A percentile compares a stretch with the other conserved stretches of the same genome.
Conservation (phyloP, 2,329 filamentous ascomycete genomes). For the Penicillium concentricum region DNA sequence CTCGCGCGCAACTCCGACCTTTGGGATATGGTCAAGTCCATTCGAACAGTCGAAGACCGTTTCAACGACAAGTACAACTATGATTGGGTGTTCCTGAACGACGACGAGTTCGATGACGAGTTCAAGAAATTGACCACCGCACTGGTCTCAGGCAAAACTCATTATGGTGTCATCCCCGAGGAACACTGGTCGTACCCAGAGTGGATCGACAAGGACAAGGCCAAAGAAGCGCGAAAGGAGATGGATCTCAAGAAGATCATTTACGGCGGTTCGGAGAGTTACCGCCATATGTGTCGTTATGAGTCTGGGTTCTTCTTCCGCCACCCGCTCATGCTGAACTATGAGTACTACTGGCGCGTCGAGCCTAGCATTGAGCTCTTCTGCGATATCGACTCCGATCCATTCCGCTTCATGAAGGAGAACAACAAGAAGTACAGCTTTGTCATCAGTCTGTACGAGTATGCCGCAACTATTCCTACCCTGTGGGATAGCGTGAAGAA, state of each 20-base stretch:
- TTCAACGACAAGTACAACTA: slow-evolving; percentile 98
- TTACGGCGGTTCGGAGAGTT: slow-evolving; percentile 94
- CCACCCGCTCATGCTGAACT: slow-evolving; percentile 88
- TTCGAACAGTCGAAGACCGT: slow-evolving; percentile 93
- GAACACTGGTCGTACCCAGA: slow-evolving; percentile 98
- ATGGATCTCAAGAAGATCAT: slow-evolving; percentile 96
- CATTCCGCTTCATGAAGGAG: slow-evolving; percentile 95
- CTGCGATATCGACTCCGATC: slow-evolving; percentile 93
- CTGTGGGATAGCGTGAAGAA: slow-evolving; percentile 95
- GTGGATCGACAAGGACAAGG: slow-evolving; percentile 94
- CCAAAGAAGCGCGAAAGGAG: slow-evolving; percentile 83
- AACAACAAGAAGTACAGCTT: slow-evolving; percentile 99
- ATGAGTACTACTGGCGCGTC: slow-evolving; percentile 99
- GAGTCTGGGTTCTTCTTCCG: slow-evolving; percentile 99
- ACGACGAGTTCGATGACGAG: slow-evolving; percentile 85
- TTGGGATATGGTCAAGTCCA: slow-evolving; percentile 95
- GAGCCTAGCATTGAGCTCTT: slow-evolving; percentile 95
- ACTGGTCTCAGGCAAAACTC: slow-evolving; percentile 87
- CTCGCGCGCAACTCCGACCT: slow-evolving; percentile 89
- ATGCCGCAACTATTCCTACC: slow-evolving; percentile 91
- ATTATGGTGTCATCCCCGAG: slow-evolving; percentile 82
- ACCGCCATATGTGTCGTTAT: slow-evolving; percentile 99
- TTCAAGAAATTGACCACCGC: slow-evolving; percentile 91
- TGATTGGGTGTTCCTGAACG: slow-evolving; percentile 99
- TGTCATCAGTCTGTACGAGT: slow-evolving; percentile 92